Evolutionary conservation across 257 asterid species (phyloP), one percentile per base, ranked within the genome.

Genomic region (Capsicum rhomboideum): DNA sequence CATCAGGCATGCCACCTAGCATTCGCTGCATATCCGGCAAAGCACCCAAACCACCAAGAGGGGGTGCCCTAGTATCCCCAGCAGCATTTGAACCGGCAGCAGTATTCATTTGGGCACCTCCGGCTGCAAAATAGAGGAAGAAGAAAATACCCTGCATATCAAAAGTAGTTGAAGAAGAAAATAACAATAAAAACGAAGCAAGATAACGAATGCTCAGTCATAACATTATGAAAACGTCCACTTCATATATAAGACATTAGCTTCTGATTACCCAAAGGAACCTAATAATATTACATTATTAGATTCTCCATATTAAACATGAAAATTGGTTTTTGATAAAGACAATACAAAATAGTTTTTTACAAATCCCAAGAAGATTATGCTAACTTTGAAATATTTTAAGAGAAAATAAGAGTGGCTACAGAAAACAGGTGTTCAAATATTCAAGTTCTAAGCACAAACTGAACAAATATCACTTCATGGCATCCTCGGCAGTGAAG

Each of bases 1-100:
- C 87, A 53, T 89, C 91, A 44, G 92, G 92, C 84, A 86, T 84
- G 31, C 85, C 78, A 67, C 94, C 91, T 18, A 91, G 83, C 90
- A 90, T 88, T 78, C 61, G 84, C 56, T 86, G 88, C 44, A 91
- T 55, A 59, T 84, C 88, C 23, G 92, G 91, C 42, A 85, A 67
- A 54, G 84, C 91, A 82, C 88, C 86, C 69, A 87, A 79, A 31
- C 88, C 92, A 84, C 86, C 89, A 78, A 78, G 54, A 34, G 90
- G 81, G 10, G 86, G 46, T 20, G 83, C 80, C 87, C 91, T 87
- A 10, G 82, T 83, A 81, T 85, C 88, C 52, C 85, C 89, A 54
- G 85, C 54, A 67, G 91, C 84, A 79, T 79, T 86, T 50, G 89
- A 63, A 75, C 89, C 79, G 16, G 88, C 85, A 82, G 86, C 68